phyloP scores from a whole-genome alignment of 179 eudicot species.

The Corrigiola litoralis region DNA sequence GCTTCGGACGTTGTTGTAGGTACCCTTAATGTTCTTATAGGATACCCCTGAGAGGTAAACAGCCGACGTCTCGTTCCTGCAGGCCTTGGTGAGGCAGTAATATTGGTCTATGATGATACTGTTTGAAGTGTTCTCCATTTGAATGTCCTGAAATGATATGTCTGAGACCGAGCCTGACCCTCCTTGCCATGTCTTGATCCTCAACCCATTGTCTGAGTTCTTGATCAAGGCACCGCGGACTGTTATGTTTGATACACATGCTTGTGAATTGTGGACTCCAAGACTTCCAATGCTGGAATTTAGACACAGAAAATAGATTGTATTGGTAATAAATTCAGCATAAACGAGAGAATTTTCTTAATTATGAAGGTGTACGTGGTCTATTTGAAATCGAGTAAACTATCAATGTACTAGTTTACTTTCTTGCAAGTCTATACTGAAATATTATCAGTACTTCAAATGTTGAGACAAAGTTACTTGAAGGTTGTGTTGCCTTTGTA shows the following conservation, averaged over 20 bases:
- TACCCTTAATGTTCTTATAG: conserved; percentile 88
- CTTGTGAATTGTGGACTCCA: conserved; percentile 77
- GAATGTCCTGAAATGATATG: conserved; percentile 74
- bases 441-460: too few species aligned
- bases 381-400: too few species aligned
- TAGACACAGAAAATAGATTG: neutral
- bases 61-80: conserved; percentile 79
- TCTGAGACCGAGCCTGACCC: conserved; percentile 79
- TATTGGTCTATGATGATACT: conserved; percentile 87
- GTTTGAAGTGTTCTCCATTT: conserved; percentile 84
- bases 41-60: conserved; percentile 71
- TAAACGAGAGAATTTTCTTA: neutral
- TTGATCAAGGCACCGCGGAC: conserved; percentile 62
- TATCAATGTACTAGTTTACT: too few species aligned
- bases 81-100: conserved; percentile 73
- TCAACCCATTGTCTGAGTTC: conserved; percentile 83
- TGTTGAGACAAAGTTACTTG: too few species aligned
- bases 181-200: conserved; percentile 99
- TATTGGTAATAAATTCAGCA: neutral
- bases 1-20: conserved; percentile 72
- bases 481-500: too few species aligned
- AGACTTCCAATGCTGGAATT: conserved; percentile 82
- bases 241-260: conserved; percentile 85
- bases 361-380: too few species aligned
- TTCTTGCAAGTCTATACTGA: too few species aligned